Percentiles rank a stretch among this genome's conserved stretches.
Conservation (phyloP, 768 basidiomycete species). For the Galerina marginata region DNA sequence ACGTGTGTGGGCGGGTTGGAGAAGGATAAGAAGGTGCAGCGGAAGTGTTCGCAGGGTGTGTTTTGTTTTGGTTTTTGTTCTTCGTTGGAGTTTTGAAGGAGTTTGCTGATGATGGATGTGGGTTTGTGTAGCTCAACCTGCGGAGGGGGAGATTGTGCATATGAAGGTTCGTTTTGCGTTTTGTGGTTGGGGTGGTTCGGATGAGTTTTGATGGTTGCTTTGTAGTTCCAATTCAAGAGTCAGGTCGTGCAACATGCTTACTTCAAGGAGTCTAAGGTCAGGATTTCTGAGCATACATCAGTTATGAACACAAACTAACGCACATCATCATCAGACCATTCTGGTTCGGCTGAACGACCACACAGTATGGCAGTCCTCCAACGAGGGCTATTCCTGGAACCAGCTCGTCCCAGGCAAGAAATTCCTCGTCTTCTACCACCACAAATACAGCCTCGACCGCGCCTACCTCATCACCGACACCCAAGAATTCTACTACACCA, state of each 20-base stretch:
- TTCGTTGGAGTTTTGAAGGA: not conserved
- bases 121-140: constrained; percentile 65
- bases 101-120: not conserved
- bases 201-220: too few relatives aligned
- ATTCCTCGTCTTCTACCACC: constrained; percentile 88
- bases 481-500: constrained; percentile 75
- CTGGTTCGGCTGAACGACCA: constrained; percentile 80
- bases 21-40: constrained; percentile 73
- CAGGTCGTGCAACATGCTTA: constrained; percentile 80
- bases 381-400: constrained; percentile 93
- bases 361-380: constrained; percentile 91
- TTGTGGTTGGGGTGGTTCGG: too few relatives aligned
- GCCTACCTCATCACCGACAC: constrained; percentile 88
- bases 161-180: constrained; percentile 47
- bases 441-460: constrained; percentile 76
- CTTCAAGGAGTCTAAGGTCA: constrained; percentile 79
- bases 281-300: constrained; percentile 16
- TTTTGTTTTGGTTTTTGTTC: constrained; percentile 24
- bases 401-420: constrained; percentile 62
- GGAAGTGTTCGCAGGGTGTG: constrained; percentile 82
- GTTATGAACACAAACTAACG: constrained; percentile 3
- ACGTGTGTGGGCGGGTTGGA: constrained; percentile 75
- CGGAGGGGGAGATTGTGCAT: constrained; percentile 78
- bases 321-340: constrained; percentile 59
- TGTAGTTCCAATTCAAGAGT: constrained; percentile 63